Base-by-base conservation (phyloP, 1,139 yeast genomes). In the Meyerozyma elateridarum region DNA sequence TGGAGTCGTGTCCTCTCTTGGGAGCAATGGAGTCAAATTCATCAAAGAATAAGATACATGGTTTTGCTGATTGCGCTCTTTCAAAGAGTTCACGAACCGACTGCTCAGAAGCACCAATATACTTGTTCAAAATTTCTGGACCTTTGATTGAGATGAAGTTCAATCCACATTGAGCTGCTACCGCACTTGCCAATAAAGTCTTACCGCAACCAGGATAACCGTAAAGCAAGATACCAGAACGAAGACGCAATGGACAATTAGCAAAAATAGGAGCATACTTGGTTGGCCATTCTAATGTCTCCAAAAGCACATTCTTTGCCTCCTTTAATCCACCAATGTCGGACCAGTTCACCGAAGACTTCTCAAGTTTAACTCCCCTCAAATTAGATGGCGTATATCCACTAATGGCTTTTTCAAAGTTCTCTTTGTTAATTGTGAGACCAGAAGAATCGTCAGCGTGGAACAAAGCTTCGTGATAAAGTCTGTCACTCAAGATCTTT, bases 151-250 rank as follows among this genome's bases (percentile, higher is more conserved):
- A 81, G 21, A 91, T 91, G 54, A 91, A 91, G 49, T 91, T 91
- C 38, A 91, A 67, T 0, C 97, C 97, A 60, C 96, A 87, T 51
- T 89, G 94, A 0, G 89, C 83, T 0, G 97, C 95, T 31, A 91
- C 87, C 0, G 97, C 96, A 40, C 93, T 82, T 0, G 97, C 97
- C 24, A 91, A 59, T 40, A 89, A 66, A 0, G 98, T 91, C 56
- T 91, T 91, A 34, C 98, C 98, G 61, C 98, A 91, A 4, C 98
- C 98, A 1, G 98, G 98, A 50, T 85, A 91, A 0, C 98, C 98
- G 56, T 89, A 91, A 12, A 91, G 70, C 33, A 91, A 64, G 21
- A 91, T 75, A 34, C 98, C 98, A 0, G 96, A 87, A 48, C 97
- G 70, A 35, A 89, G 64, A 36, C 97, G 64, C 33, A 91, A 62